Evolutionary conservation across 805 yeast species (phyloP), one percentile per base, ranked within the genome.

Genomic region (Scheffersomyces amazonensis): DNA sequence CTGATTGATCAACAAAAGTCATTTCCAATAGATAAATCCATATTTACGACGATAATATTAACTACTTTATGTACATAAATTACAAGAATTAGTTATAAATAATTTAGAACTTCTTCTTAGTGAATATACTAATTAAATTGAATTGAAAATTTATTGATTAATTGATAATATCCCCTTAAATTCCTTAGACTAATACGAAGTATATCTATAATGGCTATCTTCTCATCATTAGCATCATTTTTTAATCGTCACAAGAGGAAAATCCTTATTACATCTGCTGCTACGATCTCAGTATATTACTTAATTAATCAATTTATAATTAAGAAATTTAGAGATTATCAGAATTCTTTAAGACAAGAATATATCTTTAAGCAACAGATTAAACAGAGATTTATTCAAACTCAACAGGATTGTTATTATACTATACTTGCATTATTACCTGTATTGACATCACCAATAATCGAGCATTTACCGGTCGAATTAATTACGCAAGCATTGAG

Each of bases 391-490:
- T 91, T 89, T 52, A 80, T 84, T 35, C 96, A 89, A 66, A 91
- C 96, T 9, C 97, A 90, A 54, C 81, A 82, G 49, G 98, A 91
- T 60, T 87, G 96, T 33, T 73, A 84, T 36, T 80, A 80, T 64
- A 91, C 97, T 0, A 78, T 90, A 36, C 70, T 86, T 55, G 90
- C 95, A 3, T 71, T 91, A 44, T 68, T 87, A 34, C 95, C 96
- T 1, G 87, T 87, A 4, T 66, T 90, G 31, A 72, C 81, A 5
- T 73, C 73, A 21, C 87, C 86, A 12, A 73, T 87, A 6, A 60
- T 81, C 41, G 76, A 73, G 16, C 68, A 68, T 38, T 67, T 83
- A 43, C 82, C 86, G 5, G 90, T 86, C 16, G 96, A 88, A 51
- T 66, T 72, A 35, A 80, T 84, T 45, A 85, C 95, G 1, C 73